Base-by-base conservation (phyloP, 225 moss, liverwort and hornwort genomes). In the Straminergon stramineum region DNA sequence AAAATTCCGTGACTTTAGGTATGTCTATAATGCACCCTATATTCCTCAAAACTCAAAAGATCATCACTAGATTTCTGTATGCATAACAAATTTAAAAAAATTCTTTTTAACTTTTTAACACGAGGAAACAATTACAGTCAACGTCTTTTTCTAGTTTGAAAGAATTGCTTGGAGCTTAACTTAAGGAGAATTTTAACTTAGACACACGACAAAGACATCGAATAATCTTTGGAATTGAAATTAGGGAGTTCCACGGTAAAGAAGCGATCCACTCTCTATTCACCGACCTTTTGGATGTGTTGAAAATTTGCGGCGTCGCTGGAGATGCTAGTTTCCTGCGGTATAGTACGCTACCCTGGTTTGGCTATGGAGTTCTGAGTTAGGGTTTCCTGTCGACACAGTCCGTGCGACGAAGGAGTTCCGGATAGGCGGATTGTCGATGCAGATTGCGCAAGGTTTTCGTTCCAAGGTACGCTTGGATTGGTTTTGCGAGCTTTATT, bases 101-200 rank as follows among this genome's bases (percentile, higher is more conserved):
- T 15, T 52, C 5, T 28, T 76, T 21, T 77, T 52, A 20, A 20
- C 5, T 51, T 51, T 51, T 19, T 2, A 21, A 52, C 5, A 7
- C 1, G 0, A 20, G 5, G 13, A 32, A 76, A 52, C 4, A 52
- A 52, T 34, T 31, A 13, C 52, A 48, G 48, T 48, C 0, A 0
- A 30, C 1, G 0, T 74, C 1, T 28, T 45, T 45, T 51, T 24
- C 17, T 51, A 4, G 2, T 20, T 75, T 7, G 3, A 30, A 32
- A 75, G 20, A 75, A 32, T 75, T 32, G 18, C 7, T 75, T 20
- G 5, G 6, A 52, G 75, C 75, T 19, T n/a, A n/a, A n/a, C n/a
- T n/a, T n/a, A n/a, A n/a, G n/a, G n/a, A n/a, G n/a, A n/a, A n/a
- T n/a, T n/a, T n/a, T n/a, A n/a, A n/a, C n/a, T 19, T 75, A 41